Evolutionary conservation across 495 filamentous ascomycete genomes (phyloP), one percentile per base, ranked within the genome.

Genomic region (Podospora sp.): DNA sequence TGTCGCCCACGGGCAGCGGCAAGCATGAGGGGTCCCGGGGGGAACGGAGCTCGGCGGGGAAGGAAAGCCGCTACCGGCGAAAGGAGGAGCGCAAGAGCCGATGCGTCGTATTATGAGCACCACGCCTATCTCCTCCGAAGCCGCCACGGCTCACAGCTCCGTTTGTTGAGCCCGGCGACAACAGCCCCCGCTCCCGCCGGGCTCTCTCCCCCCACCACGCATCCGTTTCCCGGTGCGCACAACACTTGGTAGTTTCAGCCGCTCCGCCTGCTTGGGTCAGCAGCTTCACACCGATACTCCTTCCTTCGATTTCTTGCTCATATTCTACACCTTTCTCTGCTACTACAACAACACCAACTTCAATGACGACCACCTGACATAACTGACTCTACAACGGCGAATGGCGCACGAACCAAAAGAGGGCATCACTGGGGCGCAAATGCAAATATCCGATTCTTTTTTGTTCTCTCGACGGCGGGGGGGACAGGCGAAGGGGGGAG

Each of bases 101-200:
- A n/a, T 79, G 77, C 40, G 75, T 77, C 62, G 69, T 79, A 69
- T 73, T 79, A 78, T 79, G 77, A 79, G 25, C 52, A 63, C 40
- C 25, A 46, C 12, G 12, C 22, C 24, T 22, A 11, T 5, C 36
- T 46, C 40, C 9, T 46, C 14, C 49, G 14, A 55, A 26, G 5
- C 12, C 29, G 25, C 9, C 57, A 67, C 67, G 60, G 36, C 53
- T 51, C 53, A 20, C 40, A 24, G n/a, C 27, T 53, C 56, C 29
- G 36, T 12, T 24, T 14, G n/a, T 3, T 35, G 67, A 55, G 58
- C 62, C 63, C 52, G 63, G n/a, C 36, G 52, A 57, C 25, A 25
- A 57, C 52, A 53, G 61, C 36, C 27, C 22, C 56, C 56, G 40
- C 55, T 55, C 24, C 51, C 25, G 21, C 59, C 49, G 51, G 29